Conservation (phyloP, 129 eudicot species). For the Arctium lappa region DNA sequence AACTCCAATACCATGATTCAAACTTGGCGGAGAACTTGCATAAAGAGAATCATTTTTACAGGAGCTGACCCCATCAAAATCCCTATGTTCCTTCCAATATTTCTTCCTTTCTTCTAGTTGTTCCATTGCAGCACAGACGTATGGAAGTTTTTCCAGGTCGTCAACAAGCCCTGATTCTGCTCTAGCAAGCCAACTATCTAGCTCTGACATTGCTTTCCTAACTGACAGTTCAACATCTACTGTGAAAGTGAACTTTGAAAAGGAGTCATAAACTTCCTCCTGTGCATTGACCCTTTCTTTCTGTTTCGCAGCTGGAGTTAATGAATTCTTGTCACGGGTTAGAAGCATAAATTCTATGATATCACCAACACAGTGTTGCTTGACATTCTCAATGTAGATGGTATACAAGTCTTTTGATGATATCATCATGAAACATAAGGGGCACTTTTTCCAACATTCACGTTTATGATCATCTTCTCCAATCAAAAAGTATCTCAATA, state of each 20-base stretch:
- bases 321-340: slow-evolving; percentile 76
- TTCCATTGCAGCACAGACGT: slow-evolving; percentile 93
- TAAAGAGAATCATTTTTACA: slow-evolving; percentile 14
- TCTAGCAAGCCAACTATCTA: slow-evolving; percentile 91
- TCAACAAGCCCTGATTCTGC: slow-evolving; percentile 95
- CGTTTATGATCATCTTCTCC: slow-evolving; percentile 63
- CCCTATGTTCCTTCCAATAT: slow-evolving; percentile 62
- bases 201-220: slow-evolving; percentile 76
- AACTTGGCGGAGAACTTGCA: slow-evolving; percentile 38
- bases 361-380: slow-evolving; percentile 65
- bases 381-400: slow-evolving; percentile 74
- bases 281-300: slow-evolving; percentile 27
- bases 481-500: slow-evolving; percentile 67
- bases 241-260: slow-evolving; percentile 85
- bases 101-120: slow-evolving; percentile 68
- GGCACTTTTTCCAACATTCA: slow-evolving; percentile 83
- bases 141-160: slow-evolving; percentile 90
- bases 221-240: slow-evolving; percentile 78
- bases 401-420: slow-evolving; percentile 87
- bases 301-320: slow-evolving; percentile 47
- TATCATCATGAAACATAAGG: slow-evolving; percentile 86
- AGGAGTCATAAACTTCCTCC: slow-evolving; percentile 53
- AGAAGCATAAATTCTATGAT: slow-evolving; percentile 64
- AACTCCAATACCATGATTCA: slow-evolving; percentile 20
- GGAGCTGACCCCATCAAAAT: slow-evolving; percentile 19